A percentile compares a stretch with the other conserved stretches of the same genome.
These are phyloP conservation scores for Colletotrichum plurivorum DNA, from an alignment of 2,329 filamentous ascomycete species.

Conservation along the genomic window DNA sequence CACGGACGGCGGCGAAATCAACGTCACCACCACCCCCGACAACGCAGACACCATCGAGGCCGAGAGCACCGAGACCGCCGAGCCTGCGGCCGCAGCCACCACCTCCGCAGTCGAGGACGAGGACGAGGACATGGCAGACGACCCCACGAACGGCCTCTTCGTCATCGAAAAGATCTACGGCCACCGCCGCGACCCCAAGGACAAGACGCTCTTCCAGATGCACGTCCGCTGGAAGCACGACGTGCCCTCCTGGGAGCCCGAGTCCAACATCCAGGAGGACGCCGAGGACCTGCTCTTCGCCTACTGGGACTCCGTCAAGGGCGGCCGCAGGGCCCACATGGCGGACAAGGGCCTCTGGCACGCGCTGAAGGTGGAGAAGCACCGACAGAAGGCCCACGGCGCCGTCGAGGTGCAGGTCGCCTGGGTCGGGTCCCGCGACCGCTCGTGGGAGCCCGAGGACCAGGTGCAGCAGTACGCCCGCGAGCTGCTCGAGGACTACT, in stretches of 20 bases:
- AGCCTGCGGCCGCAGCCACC: not conserved
- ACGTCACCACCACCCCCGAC: constrained; percentile 19
- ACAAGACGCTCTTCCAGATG: constrained; percentile 46
- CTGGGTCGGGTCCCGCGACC: constrained; percentile 36
- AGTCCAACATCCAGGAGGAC: constrained; percentile 51
- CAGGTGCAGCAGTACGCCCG: constrained; percentile 24
- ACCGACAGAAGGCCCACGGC: constrained; percentile 31
- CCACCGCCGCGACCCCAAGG: constrained; percentile 34
- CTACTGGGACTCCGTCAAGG: constrained; percentile 41
- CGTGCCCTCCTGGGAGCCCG: constrained; percentile 50
- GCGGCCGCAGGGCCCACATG: constrained; percentile 38
- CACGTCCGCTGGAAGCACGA: constrained; percentile 49
- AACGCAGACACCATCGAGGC: constrained; percentile 9
- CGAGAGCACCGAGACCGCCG: constrained; percentile 20
- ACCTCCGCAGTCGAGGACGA: not conserved
- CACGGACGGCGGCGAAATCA: constrained; percentile 21
- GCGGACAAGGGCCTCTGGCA: constrained; percentile 40
- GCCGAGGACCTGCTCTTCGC: constrained; percentile 48
- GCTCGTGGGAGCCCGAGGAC: constrained; percentile 41
- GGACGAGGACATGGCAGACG: constrained; percentile 22
- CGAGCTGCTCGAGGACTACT: constrained; percentile 46
- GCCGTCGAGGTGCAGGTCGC: constrained; percentile 23
- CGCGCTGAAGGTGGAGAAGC: constrained; percentile 38
- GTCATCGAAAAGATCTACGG: constrained; percentile 34
- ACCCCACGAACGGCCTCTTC: constrained; percentile 14